A percentile compares a stretch with the other conserved stretches of the same genome.
These are phyloP conservation scores for Oemleria cerasiformis DNA, from an alignment of 306 rosid species.

Conservation along the genomic window DNA sequence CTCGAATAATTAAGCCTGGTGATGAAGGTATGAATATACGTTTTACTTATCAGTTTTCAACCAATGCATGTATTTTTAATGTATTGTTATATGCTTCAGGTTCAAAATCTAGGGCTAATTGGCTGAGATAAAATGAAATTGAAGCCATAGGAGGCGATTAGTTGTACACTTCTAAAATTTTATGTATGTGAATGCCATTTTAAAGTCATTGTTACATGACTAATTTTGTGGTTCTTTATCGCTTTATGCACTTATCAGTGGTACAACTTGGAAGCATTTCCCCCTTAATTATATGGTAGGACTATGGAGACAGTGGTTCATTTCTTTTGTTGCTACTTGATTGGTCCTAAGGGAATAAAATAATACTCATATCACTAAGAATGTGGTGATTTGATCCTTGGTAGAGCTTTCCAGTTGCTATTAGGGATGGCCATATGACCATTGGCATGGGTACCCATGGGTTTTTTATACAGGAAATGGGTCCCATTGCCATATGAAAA, in stretches of 20 bases:
- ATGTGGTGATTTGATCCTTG: neutral
- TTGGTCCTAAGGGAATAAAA: neutral
- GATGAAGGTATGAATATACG: slow-evolving; percentile 41
- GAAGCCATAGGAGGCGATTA: neutral
- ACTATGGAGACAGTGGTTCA: neutral
- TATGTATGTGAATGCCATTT: neutral
- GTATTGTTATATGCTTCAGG: neutral
- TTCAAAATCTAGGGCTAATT: neutral
- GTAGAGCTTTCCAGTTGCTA: neutral
- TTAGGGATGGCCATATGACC: too few species aligned
- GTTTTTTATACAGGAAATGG: too few species aligned
- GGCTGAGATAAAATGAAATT: slow-evolving; percentile 4
- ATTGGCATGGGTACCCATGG: too few species aligned
- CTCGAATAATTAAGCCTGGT: slow-evolving; percentile 43
- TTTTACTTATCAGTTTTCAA: neutral
- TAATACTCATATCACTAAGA: neutral
- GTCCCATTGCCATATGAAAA: too few species aligned
- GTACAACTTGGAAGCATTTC: too few species aligned
- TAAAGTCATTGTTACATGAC: neutral
- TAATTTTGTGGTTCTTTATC: too few species aligned
- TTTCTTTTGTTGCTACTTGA: neutral
- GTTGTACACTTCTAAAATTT: neutral
- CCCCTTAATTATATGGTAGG: neutral
- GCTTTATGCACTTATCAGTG: too few species aligned
- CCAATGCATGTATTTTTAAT: neutral